phyloP scores from a whole-genome alignment of 2,329 filamentous ascomycete genomes.

The Magnaporthales sp. region DNA sequence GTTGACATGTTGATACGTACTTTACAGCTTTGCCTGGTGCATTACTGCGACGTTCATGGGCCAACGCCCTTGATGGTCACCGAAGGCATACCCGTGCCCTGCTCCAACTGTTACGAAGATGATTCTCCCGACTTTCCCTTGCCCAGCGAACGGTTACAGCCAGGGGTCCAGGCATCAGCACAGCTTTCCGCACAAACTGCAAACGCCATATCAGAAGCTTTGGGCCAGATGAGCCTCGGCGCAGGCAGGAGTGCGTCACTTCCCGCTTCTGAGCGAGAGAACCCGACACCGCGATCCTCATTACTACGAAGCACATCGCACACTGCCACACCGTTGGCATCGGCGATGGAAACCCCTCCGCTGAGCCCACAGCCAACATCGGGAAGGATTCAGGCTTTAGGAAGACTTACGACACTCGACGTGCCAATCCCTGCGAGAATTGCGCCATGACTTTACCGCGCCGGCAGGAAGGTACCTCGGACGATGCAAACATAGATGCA shows the following conservation, averaged over 20 bases:
- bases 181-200: constrained; percentile 21
- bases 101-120: constrained; percentile 47
- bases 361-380: constrained; percentile 39
- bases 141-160: constrained; percentile 27
- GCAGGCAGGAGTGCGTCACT: constrained; percentile 31
- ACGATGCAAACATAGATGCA: constrained; percentile 5
- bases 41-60: constrained; percentile 63
- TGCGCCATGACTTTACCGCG: constrained; percentile 58
- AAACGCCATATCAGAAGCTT: constrained; percentile 32
- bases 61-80: constrained; percentile 64
- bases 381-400: constrained; percentile 51
- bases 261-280: constrained; percentile 35
- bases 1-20: constrained; percentile 28
- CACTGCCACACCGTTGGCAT: constrained; percentile 21
- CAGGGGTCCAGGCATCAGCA: constrained; percentile 26
- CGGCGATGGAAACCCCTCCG: constrained; percentile 47
- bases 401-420: constrained; percentile 55
- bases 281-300: constrained; percentile 31
- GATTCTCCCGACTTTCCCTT: constrained; percentile 22
- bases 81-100: constrained; percentile 54
- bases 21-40: constrained; percentile 58
- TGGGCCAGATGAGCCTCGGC: constrained; percentile 37
- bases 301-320: constrained; percentile 27
- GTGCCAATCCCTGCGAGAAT: constrained; percentile 58
- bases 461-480: constrained; percentile 22